These are phyloP conservation scores for Salvia splendens DNA, from an alignment of 257 asterid species.

Conservation along the genomic window DNA sequence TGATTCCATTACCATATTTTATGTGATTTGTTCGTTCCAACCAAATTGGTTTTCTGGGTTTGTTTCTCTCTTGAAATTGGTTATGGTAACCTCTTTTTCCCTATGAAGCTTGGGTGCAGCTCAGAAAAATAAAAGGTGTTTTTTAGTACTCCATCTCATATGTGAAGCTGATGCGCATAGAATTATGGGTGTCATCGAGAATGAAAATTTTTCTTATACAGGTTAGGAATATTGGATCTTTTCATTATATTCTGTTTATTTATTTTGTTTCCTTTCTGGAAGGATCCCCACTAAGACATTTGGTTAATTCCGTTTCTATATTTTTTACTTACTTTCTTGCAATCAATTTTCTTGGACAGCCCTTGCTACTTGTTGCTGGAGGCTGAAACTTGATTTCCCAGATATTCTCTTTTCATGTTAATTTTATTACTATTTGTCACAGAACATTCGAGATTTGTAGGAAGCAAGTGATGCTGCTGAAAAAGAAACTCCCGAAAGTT, in stretches of 20 bases:
- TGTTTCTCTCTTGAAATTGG: constrained; percentile 11
- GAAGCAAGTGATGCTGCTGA: not conserved
- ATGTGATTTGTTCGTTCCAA: constrained; percentile 24
- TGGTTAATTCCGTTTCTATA: not conserved
- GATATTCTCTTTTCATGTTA: constrained; percentile 28
- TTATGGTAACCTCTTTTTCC: constrained; percentile 18
- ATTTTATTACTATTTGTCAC: not conserved
- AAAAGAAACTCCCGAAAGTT: too few relatives aligned
- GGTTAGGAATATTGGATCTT: constrained; percentile 27
- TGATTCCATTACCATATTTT: constrained; percentile 24
- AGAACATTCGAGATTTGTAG: not conserved
- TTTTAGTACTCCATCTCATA: constrained; percentile 19
- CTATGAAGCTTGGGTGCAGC: constrained; percentile 16
- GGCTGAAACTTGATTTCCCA: constrained; percentile 30
- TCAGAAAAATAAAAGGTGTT: constrained; percentile 36
- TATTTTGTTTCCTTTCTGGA: constrained; percentile 30
- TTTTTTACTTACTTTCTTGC: constrained; percentile 19
- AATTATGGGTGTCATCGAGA: constrained; percentile 21
- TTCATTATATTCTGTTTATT: constrained; percentile 18
- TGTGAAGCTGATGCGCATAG: constrained; percentile 7
- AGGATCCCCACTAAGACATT: not conserved
- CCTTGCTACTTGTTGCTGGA: constrained; percentile 24
- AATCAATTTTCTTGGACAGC: constrained; percentile 27
- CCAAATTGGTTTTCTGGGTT: constrained; percentile 1
- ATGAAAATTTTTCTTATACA: constrained; percentile 21